phyloP scores from a whole-genome alignment of 768 basidiomycete genomes.

The Suillus paluster region DNA sequence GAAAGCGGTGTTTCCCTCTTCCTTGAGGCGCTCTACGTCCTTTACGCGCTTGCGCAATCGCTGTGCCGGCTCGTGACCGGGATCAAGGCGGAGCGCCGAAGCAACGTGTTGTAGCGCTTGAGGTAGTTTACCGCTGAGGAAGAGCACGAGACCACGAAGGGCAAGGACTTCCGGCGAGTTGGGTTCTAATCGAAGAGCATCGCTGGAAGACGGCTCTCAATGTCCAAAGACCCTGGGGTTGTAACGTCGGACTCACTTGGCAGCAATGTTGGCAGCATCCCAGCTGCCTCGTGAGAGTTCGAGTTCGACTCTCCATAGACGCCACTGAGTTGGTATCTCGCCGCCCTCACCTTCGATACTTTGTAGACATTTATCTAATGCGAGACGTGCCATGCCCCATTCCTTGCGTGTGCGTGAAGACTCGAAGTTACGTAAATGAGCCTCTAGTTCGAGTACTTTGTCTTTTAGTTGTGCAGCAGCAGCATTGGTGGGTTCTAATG shows the following conservation, averaged over 20 bases:
- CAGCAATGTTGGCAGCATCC: slow-evolving; percentile 75
- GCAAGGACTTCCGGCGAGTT: slow-evolving; percentile 82
- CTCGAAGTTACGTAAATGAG: slow-evolving; percentile 68
- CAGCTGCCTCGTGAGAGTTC: slow-evolving; percentile 71
- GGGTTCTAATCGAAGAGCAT: slow-evolving; percentile 70
- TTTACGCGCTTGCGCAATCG: slow-evolving; percentile 78
- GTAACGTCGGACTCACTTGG: slow-evolving; percentile 59
- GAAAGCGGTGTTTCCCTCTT: slow-evolving; percentile 82
- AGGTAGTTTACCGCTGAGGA: slow-evolving; percentile 70
- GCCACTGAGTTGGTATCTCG: slow-evolving; percentile 80
- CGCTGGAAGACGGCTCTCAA: slow-evolving; percentile 44
- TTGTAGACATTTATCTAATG: slow-evolving; percentile 77
- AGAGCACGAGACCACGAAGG: slow-evolving; percentile 78
- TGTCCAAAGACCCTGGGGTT: background rate
- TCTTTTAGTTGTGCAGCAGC: slow-evolving; percentile 63
- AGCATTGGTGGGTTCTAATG: slow-evolving; percentile 64
- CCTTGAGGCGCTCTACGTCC: slow-evolving; percentile 81
- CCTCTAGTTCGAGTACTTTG: slow-evolving; percentile 63
- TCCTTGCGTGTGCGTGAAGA: slow-evolving; percentile 59
- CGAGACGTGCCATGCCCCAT: slow-evolving; percentile 80
- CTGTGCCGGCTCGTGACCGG: slow-evolving; percentile 72
- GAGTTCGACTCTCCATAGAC: slow-evolving; percentile 77
- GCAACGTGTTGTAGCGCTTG: slow-evolving; percentile 73
- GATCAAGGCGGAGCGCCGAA: slow-evolving; percentile 78
- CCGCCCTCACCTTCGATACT: slow-evolving; percentile 76